Percentiles rank a stretch among this genome's conserved stretches.
phyloP scores from a whole-genome alignment of 2,329 filamentous ascomycete genomes.

The Curvularia hawaiiensis region DNA sequence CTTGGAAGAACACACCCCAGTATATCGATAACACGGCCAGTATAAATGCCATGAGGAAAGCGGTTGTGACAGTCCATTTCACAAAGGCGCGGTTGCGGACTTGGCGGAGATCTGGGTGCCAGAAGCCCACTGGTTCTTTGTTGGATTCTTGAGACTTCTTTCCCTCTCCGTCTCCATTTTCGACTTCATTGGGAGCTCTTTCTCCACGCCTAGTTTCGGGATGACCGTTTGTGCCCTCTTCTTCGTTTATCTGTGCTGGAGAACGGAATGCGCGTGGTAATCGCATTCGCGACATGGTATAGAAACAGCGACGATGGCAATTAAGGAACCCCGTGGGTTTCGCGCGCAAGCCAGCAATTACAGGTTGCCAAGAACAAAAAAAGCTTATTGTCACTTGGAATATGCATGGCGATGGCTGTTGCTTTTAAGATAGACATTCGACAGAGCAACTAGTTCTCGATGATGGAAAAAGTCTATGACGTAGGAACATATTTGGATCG shows the following conservation, averaged over 20 bases:
- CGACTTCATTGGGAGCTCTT: conserved; percentile 11
- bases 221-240: conserved; percentile 15
- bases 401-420: conserved; percentile 11
- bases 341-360: background rate
- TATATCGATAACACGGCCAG: conserved; percentile 63
- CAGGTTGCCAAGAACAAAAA: background rate
- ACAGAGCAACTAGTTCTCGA: background rate
- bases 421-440: conserved; percentile 4
- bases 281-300: conserved; percentile 6
- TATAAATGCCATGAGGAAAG: conserved; percentile 62
- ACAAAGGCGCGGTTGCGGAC: conserved; percentile 48
- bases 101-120: conserved; percentile 48
- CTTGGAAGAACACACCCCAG: conserved; percentile 63
- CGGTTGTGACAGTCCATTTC: conserved; percentile 52
- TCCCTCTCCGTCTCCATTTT: conserved; percentile 10
- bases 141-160: conserved; percentile 20
- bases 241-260: conserved; percentile 16
- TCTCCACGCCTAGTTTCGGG: conserved; percentile 15
- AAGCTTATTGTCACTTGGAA: conserved; percentile 6
- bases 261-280: conserved; percentile 18
- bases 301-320: background rate
- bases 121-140: conserved; percentile 53
- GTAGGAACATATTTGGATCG: conserved; percentile 6
- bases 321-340: background rate
- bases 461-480: conserved; percentile 14